Evolutionary conservation across 2,329 filamentous ascomycete genomes (phyloP).

Genomic region (Cephalotrichum gorgonifer): DNA sequence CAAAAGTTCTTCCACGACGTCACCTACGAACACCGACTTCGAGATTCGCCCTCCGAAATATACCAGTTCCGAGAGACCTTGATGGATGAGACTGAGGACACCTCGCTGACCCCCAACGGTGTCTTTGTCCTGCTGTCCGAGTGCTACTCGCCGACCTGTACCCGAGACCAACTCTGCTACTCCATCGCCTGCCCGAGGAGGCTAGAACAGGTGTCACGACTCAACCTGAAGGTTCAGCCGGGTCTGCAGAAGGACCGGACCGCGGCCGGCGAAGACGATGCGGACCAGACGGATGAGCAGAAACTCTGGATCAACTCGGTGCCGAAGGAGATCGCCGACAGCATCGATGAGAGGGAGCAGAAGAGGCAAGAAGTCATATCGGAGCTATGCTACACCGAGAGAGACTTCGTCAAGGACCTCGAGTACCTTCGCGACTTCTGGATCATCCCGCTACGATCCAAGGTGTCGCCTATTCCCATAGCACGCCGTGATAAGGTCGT

Average conservation of each 20-base stretch:
- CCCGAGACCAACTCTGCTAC: conserved; percentile 88
- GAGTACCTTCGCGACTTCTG: conserved; percentile 98
- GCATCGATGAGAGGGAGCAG: conserved; percentile 82
- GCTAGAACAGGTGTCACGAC: conserved; percentile 84
- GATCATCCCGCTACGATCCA: conserved; percentile 82
- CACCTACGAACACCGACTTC: conserved; percentile 89
- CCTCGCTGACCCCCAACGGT: conserved; percentile 70
- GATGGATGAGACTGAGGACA: conserved; percentile 70
- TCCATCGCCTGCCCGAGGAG: conserved; percentile 93
- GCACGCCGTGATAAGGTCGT: conserved; percentile 84
- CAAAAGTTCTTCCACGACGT: conserved; percentile 99
- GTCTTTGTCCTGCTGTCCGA: conserved; percentile 94
- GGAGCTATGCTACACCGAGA: conserved; percentile 96
- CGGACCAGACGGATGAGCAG: conserved; percentile 81
- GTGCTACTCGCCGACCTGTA: conserved; percentile 97
- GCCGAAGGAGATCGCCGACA: conserved; percentile 86
- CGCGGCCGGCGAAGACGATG: conserved; percentile 64
- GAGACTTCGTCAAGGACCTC: conserved; percentile 97
- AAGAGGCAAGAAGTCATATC: conserved; percentile 98
- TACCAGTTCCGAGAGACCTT: conserved; percentile 95
- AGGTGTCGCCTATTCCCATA: conserved; percentile 78
- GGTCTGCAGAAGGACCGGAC: conserved; percentile 61
- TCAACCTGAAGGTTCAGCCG: conserved; percentile 88
- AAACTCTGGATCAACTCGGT: conserved; percentile 99
- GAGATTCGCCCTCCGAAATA: conserved; percentile 88